Evolutionary conservation across 108 stramenopile genomes (phyloP).

Genomic region (Nitzschia inconspicua): DNA sequence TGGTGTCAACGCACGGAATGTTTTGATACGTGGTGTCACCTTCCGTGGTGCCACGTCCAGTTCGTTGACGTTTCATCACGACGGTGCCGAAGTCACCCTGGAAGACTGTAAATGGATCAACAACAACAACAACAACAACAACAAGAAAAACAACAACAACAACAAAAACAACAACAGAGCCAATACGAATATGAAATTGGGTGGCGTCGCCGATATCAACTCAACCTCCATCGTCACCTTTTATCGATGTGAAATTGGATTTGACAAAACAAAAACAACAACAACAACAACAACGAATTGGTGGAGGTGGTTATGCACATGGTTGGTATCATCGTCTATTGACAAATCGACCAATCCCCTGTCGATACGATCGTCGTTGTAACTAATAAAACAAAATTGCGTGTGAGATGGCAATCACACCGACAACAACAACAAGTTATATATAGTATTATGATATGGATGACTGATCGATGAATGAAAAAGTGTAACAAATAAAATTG

Average conservation of each 20-base stretch:
- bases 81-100: conserved; percentile 70
- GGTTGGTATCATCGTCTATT: too few species aligned
- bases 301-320: too few species aligned
- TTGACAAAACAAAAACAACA: not conserved
- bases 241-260: conserved; percentile 59
- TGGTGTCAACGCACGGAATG: conserved; percentile 74
- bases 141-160: conserved; percentile 49
- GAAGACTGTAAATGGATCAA: conserved; percentile 75
- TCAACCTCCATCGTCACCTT: conserved; percentile 66
- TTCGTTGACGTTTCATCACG: conserved; percentile 64
- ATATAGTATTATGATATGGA: too few species aligned
- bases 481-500: too few species aligned
- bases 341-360: conserved; percentile 1
- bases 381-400: not conserved
- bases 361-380: not conserved
- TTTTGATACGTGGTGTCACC: conserved; percentile 63
- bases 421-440: too few species aligned
- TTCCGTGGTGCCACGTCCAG: conserved; percentile 56
- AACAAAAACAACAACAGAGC: conserved; percentile 22
- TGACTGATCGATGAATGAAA: too few species aligned
- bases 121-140: conserved; percentile 33
- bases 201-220: conserved; percentile 75
- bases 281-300: conserved; percentile 5
- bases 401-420: too few species aligned
- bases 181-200: too few species aligned